Conservation (phyloP, 306 rosid genomes). For the Corylus heterophylla region DNA sequence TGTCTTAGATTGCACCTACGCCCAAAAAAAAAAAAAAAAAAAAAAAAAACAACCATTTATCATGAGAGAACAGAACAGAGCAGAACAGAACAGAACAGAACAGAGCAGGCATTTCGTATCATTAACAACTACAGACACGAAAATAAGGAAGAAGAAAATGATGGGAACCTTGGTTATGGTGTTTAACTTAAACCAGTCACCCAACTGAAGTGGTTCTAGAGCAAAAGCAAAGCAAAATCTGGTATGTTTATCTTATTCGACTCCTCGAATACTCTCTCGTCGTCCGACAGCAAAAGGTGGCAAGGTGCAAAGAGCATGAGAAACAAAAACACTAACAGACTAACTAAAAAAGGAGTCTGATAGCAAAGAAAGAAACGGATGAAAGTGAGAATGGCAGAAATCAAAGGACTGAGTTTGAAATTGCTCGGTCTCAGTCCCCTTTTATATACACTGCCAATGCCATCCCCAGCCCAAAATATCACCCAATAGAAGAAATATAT, state of each 20-base stretch:
- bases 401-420: background rate
- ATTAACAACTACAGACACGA: background rate
- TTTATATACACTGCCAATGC: background rate
- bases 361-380: background rate
- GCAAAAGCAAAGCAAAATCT: background rate
- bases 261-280: background rate
- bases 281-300: constrained; percentile 24
- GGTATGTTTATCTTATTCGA: background rate
- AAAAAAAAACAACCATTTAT: background rate
- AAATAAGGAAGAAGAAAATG: background rate
- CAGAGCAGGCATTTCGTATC: background rate
- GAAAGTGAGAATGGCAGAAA: background rate
- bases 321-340: background rate
- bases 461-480: too few relatives aligned
- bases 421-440: constrained; percentile 9
- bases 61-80: background rate
- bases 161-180: background rate
- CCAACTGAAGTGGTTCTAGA: background rate
- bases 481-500: background rate
- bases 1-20: background rate
- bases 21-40: too few relatives aligned
- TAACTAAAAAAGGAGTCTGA: background rate
- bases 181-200: background rate
- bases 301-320: constrained; percentile 16
- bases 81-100: background rate